phyloP scores from a whole-genome alignment of 352 stramenopile genomes.

The Phytophthora crassamura region DNA sequence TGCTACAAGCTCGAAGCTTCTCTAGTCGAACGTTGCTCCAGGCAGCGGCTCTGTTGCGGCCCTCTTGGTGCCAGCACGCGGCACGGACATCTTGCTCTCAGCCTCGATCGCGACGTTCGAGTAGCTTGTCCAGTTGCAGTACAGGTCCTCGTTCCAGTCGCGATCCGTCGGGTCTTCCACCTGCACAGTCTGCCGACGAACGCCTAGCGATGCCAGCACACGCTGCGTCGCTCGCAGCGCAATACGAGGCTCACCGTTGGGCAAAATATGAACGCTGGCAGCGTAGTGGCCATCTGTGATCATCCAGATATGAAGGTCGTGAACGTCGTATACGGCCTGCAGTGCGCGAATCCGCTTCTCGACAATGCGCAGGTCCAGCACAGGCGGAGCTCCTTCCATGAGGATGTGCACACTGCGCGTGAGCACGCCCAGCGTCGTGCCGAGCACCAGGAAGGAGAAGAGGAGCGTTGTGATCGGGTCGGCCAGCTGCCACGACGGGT shows the following conservation, averaged over 20 bases:
- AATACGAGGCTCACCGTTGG: conserved; percentile 57
- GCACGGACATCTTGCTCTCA: conserved; percentile 80
- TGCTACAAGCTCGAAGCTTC: conserved; percentile 12
- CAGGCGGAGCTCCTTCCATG: conserved; percentile 93
- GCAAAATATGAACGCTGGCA: conserved; percentile 93
- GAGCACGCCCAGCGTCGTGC: conserved; percentile 94
- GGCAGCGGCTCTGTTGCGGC: conserved; percentile 37
- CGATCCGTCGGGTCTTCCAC: conserved; percentile 62
- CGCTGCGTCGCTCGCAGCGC: conserved; percentile 65
- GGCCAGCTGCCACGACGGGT: conserved; percentile 94
- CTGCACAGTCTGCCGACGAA: conserved; percentile 74
- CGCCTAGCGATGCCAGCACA: conserved; percentile 56
- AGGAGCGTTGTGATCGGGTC: conserved; percentile 98
- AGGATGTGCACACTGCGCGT: conserved; percentile 93
- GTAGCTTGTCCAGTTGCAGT: conserved; percentile 62
- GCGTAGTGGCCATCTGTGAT: conserved; percentile 91
- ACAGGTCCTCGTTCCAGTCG: conserved; percentile 72
- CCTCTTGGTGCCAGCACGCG: conserved; percentile 57
- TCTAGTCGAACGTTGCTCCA: conserved; percentile 39
- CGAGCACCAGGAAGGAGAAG: conserved; percentile 96
- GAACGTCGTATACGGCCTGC: conserved; percentile 92
- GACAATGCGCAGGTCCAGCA: conserved; percentile 57
- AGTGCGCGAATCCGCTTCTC: conserved; percentile 71
- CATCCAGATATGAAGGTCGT: conserved; percentile 98
- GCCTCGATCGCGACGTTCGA: conserved; percentile 37